Evolutionary conservation across 2,329 filamentous ascomycete species (phyloP).

Genomic region (Magnaporthiopsis incrustans): DNA sequence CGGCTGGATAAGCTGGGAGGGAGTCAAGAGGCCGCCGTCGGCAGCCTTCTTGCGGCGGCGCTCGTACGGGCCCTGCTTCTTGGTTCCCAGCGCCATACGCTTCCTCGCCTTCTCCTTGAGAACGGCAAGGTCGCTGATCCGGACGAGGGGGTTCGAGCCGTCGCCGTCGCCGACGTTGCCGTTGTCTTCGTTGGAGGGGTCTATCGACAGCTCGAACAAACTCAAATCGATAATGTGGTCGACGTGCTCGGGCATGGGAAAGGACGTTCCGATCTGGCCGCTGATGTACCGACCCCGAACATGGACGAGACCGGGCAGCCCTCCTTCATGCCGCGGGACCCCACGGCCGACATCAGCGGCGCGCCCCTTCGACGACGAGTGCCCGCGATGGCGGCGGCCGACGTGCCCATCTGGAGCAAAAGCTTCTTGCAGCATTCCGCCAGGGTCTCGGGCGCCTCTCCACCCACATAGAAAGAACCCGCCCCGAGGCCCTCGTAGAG

Average conservation of each 20-base stretch:
- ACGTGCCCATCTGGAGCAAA: constrained; percentile 28
- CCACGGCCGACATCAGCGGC: constrained; percentile 17
- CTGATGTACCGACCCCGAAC: constrained; percentile 27
- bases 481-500: constrained; percentile 19
- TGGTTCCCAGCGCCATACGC: neutral
- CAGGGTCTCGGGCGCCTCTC: constrained; percentile 20
- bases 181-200: neutral
- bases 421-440: constrained; percentile 29
- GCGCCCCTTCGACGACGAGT: constrained; percentile 13
- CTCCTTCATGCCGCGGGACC: constrained; percentile 22
- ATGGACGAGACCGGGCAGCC: constrained; percentile 24
- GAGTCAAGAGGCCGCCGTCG: constrained; percentile 10
- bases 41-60: constrained; percentile 11
- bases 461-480: constrained; percentile 29
- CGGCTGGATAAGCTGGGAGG: constrained; percentile 21
- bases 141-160: neutral
- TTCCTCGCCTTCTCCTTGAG: constrained; percentile 1
- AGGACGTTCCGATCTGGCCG: neutral
- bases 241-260: constrained; percentile 14
- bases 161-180: neutral
- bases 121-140: neutral
- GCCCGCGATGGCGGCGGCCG: constrained; percentile 14
- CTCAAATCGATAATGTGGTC: constrained; percentile 25
- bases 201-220: constrained; percentile 14
- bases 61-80: neutral